A percentile compares a stretch with the other conserved stretches of the same genome.
phyloP scores from a whole-genome alignment of 768 basidiomycete species.

The Leccinum imitatum region DNA sequence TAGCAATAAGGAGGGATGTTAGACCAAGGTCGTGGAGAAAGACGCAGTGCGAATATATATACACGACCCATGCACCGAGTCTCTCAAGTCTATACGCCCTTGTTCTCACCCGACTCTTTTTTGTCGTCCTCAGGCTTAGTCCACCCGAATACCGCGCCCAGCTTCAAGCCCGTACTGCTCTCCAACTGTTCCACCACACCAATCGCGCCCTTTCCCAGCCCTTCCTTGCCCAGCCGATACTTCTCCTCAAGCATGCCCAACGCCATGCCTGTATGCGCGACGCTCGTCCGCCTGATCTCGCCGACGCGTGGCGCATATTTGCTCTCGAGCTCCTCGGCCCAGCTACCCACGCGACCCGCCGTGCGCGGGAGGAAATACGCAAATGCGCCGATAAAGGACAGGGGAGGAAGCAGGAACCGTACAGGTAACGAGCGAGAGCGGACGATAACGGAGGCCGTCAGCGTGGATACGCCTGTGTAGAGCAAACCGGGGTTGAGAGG shows the following conservation, averaged over 20 bases:
- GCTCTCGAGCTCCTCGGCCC: conserved; percentile 70
- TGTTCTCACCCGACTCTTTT: conserved; percentile 17
- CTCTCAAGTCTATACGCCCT: conserved; percentile 14
- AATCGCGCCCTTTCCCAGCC: conserved; percentile 45
- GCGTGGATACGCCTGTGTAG: conserved; percentile 85
- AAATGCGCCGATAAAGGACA: conserved; percentile 66
- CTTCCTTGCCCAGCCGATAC: conserved; percentile 45
- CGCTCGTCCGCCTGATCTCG: conserved; percentile 62
- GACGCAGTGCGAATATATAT: conserved; percentile 7
- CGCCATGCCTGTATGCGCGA: conserved; percentile 59
- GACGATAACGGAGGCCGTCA: conserved; percentile 84
- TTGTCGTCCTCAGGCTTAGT: conserved; percentile 18
- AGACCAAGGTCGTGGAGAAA: background rate
- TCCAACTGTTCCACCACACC: conserved; percentile 56
- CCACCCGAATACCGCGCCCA: conserved; percentile 59
- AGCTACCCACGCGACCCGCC: conserved; percentile 62
- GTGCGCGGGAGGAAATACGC: conserved; percentile 88
- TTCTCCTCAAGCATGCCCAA: conserved; percentile 57
- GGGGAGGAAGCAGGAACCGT: conserved; percentile 74
- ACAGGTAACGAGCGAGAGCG: conserved; percentile 71
- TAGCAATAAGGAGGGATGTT: background rate
- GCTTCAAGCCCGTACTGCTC: conserved; percentile 69
- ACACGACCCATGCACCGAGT: background rate
- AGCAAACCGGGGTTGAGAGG: conserved; percentile 85
- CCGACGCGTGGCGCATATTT: conserved; percentile 67